phyloP scores from a whole-genome alignment of 164 flowering plant species.

The Kingdonia uniflora region DNA sequence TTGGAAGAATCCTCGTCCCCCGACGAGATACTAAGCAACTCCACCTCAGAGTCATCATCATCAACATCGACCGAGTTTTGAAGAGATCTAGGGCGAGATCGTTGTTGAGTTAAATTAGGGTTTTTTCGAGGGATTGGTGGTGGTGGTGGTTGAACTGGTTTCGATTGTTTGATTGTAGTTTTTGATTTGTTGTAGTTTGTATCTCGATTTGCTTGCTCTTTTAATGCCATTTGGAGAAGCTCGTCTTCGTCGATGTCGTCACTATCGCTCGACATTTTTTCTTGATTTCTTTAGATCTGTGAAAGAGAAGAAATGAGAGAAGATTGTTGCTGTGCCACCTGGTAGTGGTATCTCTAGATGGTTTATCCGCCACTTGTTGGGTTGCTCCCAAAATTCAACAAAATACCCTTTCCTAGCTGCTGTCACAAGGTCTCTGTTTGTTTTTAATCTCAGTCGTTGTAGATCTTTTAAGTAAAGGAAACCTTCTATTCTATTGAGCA shows the following conservation, averaged over 20 bases:
- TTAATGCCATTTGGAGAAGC: constrained; percentile 88
- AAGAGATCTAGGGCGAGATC: too few relatives aligned
- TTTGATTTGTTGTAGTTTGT: constrained; percentile 38
- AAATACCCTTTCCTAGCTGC: too few relatives aligned
- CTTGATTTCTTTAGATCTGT: too few relatives aligned
- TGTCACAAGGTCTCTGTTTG: too few relatives aligned
- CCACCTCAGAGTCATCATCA: constrained; percentile 97
- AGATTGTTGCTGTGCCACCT: too few relatives aligned
- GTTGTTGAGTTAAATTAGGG: constrained; percentile 9
- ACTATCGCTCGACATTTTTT: constrained; percentile 67
- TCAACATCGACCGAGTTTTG: constrained; percentile 29
- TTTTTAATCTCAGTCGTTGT: too few relatives aligned
- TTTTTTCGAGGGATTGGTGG: background rate
- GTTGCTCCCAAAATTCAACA: too few relatives aligned
- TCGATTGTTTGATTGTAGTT: constrained; percentile 26
- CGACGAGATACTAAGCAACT: constrained; percentile 91
- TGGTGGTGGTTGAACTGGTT: constrained; percentile 72
- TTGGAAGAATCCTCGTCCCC: constrained; percentile 75
- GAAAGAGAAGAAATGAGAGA: too few relatives aligned
- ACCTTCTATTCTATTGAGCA: too few relatives aligned
- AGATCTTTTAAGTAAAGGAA: too few relatives aligned
- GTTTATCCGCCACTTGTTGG: too few relatives aligned
- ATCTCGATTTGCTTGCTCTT: constrained; percentile 75
- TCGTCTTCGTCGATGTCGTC: constrained; percentile 87
- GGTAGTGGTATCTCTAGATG: too few relatives aligned